Evolutionary conservation across 2,329 filamentous ascomycete genomes (phyloP).

Genomic region (Akanthomyces muscarius): DNA sequence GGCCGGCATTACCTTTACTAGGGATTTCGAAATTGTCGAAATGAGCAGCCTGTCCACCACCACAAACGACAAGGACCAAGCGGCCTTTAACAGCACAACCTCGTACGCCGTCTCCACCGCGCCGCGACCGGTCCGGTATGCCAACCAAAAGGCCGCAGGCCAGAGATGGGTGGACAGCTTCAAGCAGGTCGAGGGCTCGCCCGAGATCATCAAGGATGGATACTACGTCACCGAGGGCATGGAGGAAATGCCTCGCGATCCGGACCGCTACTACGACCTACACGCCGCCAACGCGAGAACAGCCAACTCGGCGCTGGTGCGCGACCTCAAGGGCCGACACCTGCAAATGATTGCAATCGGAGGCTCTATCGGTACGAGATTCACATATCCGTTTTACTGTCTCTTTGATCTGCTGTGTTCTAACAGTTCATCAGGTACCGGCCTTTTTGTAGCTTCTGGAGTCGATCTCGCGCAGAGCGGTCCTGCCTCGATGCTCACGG

Average conservation of each 20-base stretch:
- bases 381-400: neutral
- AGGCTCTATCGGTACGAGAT: conserved; percentile 12
- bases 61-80: conserved; percentile 5
- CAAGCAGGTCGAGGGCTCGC: conserved; percentile 6
- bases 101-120: conserved; percentile 13
- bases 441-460: conserved; percentile 14
- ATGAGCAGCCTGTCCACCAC: conserved; percentile 13
- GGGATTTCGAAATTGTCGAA: conserved; percentile 16
- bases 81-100: conserved; percentile 1
- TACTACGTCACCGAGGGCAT: conserved; percentile 15
- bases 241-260: conserved; percentile 6
- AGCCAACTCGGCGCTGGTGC: conserved; percentile 15
- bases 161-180: conserved; percentile 17
- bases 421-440: neutral
- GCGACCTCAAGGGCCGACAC: conserved; percentile 14
- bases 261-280: conserved; percentile 12
- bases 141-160: conserved; percentile 12
- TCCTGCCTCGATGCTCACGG: conserved; percentile 14
- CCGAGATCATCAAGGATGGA: conserved; percentile 11
- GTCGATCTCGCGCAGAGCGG: conserved; percentile 15
- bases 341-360: conserved; percentile 17
- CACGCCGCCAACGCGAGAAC: conserved; percentile 14
- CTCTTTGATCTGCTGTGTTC: neutral
- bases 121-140: conserved; percentile 12
- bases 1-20: conserved; percentile 15